phyloP scores from a whole-genome alignment of 23 red algal species.

The Gracilaria vermiculophylla region DNA sequence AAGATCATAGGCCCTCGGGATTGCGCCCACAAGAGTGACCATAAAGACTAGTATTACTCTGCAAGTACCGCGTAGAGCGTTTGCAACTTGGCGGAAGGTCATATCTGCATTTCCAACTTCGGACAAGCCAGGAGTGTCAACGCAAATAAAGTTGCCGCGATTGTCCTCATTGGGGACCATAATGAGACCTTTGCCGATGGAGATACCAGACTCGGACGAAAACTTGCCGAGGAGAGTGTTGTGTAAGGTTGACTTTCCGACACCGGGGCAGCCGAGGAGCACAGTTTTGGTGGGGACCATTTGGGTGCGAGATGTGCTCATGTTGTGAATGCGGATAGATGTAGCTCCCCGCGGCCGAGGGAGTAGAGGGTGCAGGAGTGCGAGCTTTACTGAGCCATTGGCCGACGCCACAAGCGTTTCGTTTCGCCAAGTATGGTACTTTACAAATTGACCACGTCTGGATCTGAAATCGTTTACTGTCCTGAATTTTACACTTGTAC shows the following conservation, averaged over 20 bases:
- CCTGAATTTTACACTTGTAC: too few relatives aligned
- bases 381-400: too few relatives aligned
- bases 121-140: conserved; percentile 12
- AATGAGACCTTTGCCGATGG: neutral
- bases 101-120: neutral
- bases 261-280: conserved; percentile 7
- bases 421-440: too few relatives aligned
- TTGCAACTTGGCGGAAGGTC: neutral
- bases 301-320: too few relatives aligned
- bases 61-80: neutral
- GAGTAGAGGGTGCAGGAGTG: too few relatives aligned
- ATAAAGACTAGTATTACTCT: conserved; percentile 3
- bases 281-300: neutral
- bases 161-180: neutral
- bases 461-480: too few relatives aligned
- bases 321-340: too few relatives aligned
- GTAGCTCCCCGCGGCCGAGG: too few relatives aligned
- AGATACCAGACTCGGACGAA: neutral
- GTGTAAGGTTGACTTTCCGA: conserved; percentile 32
- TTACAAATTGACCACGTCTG: too few relatives aligned
- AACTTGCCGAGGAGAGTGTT: neutral
- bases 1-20: neutral
- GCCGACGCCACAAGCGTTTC: too few relatives aligned
- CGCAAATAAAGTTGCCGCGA: neutral
- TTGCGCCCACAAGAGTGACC: neutral